Evolutionary conservation across 495 filamentous ascomycete genomes (phyloP).

Genomic region (Xylaria longipes): DNA sequence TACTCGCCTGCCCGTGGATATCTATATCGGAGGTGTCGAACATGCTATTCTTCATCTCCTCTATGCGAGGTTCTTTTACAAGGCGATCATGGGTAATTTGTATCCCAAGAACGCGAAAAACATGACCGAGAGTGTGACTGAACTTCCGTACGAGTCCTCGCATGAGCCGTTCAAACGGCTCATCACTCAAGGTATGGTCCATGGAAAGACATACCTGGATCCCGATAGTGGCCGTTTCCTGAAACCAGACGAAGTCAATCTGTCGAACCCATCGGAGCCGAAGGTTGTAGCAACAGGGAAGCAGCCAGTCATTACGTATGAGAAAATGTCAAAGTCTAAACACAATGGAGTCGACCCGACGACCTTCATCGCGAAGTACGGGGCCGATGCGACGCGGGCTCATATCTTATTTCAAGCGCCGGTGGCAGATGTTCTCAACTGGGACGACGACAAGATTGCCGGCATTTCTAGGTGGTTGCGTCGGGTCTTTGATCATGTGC

Average conservation of each 20-base stretch:
- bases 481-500: conserved; percentile 66
- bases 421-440: conserved; percentile 80
- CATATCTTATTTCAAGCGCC: conserved; percentile 90
- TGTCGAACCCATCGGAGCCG: conserved; percentile 61
- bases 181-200: conserved; percentile 91
- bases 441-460: conserved; percentile 83
- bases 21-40: conserved; percentile 88
- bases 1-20: conserved; percentile 70
- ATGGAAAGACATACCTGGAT: conserved; percentile 82
- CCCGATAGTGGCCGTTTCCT: conserved; percentile 78
- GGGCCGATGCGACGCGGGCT: conserved; percentile 82
- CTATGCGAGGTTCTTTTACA: conserved; percentile 89
- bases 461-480: conserved; percentile 82
- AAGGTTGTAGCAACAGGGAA: conserved; percentile 65
- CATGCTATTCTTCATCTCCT: conserved; percentile 93
- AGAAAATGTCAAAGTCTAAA: conserved; percentile 98
- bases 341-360: conserved; percentile 90
- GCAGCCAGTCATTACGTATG: conserved; percentile 67
- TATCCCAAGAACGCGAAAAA: conserved; percentile 27
- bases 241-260: conserved; percentile 76
- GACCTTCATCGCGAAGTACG: conserved; percentile 70
- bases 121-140: conserved; percentile 47
- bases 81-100: conserved; percentile 70
- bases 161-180: conserved; percentile 82
- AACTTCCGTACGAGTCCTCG: conserved; percentile 19